Percentiles rank a stretch among this genome's conserved stretches.
Conservation (phyloP, 352 stramenopile species). For the Phytophthora sp. region DNA sequence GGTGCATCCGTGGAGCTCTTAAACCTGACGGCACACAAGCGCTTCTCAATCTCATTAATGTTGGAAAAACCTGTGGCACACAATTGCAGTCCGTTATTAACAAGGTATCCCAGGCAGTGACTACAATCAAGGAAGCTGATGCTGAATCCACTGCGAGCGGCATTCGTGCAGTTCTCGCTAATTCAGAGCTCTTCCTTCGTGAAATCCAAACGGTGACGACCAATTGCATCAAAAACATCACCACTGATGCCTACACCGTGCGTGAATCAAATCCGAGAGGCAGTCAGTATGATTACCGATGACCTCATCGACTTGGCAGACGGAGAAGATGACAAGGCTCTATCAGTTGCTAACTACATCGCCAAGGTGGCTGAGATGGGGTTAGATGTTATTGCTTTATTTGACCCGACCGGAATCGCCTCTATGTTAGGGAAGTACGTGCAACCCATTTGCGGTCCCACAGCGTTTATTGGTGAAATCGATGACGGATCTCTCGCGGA, state of each 20-base stretch:
- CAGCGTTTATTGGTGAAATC: constrained; percentile 53
- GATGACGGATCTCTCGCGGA: constrained; percentile 45
- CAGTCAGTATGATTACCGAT: constrained; percentile 54
- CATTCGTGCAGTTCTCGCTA: constrained; percentile 42
- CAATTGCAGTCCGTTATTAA: constrained; percentile 46
- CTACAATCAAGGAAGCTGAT: constrained; percentile 44
- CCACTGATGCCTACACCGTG: constrained; percentile 27
- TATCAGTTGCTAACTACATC: constrained; percentile 45
- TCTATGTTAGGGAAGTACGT: constrained; percentile 53
- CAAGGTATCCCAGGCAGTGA: constrained; percentile 40
- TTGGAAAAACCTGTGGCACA: constrained; percentile 43
- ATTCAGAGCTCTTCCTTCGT: constrained; percentile 51
- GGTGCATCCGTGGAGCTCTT: constrained; percentile 26
- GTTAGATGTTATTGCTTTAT: constrained; percentile 54
- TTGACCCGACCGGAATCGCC: constrained; percentile 59
- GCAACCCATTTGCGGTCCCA: constrained; percentile 60
- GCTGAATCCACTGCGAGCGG: constrained; percentile 27
- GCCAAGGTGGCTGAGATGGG: constrained; percentile 49
- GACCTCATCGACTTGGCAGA: constrained; percentile 46
- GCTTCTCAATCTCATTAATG: constrained; percentile 38
- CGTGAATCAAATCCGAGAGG: constrained; percentile 56
- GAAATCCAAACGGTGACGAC: constrained; percentile 54
- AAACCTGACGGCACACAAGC: constrained; percentile 19
- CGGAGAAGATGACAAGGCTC: constrained; percentile 31
- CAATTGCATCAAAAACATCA: constrained; percentile 41